Evolutionary conservation across 164 flowering plant genomes (phyloP).

Genomic region (Chimonanthus praecox): DNA sequence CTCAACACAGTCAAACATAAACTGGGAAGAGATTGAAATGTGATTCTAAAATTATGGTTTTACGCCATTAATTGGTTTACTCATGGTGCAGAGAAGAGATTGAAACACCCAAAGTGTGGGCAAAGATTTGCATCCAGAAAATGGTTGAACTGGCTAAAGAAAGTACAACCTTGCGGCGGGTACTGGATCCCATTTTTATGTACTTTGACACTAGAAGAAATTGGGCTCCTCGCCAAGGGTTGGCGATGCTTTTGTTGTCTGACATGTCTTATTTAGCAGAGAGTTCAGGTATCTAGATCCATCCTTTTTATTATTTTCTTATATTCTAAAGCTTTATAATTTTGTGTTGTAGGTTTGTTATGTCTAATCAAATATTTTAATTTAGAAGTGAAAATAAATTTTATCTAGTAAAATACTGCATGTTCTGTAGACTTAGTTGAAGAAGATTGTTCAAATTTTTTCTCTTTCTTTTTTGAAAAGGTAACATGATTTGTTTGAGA

Average conservation of each 20-base stretch:
- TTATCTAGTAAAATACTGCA: background rate
- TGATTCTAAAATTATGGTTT: background rate
- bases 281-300: slow-evolving; percentile 38
- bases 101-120: slow-evolving; percentile 85
- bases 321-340: background rate
- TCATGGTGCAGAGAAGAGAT: slow-evolving; percentile 66
- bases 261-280: slow-evolving; percentile 70
- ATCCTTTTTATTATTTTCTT: background rate
- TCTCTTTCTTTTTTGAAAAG: background rate
- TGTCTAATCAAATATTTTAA: background rate
- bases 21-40: too few relatives aligned
- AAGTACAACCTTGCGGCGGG: slow-evolving; percentile 71
- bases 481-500: too few relatives aligned
- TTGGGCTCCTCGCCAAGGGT: slow-evolving; percentile 67
- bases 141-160: slow-evolving; percentile 85
- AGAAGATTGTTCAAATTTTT: too few relatives aligned
- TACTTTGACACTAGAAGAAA: slow-evolving; percentile 68
- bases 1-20: too few relatives aligned
- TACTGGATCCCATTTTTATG: slow-evolving; percentile 76
- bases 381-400: background rate
- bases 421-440: background rate
- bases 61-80: background rate
- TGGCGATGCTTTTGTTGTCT: slow-evolving; percentile 64
- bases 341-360: background rate
- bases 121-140: slow-evolving; percentile 81